Evolutionary conservation across 441 rosid genomes (phyloP).

Genomic region (Erodium trifolium): DNA sequence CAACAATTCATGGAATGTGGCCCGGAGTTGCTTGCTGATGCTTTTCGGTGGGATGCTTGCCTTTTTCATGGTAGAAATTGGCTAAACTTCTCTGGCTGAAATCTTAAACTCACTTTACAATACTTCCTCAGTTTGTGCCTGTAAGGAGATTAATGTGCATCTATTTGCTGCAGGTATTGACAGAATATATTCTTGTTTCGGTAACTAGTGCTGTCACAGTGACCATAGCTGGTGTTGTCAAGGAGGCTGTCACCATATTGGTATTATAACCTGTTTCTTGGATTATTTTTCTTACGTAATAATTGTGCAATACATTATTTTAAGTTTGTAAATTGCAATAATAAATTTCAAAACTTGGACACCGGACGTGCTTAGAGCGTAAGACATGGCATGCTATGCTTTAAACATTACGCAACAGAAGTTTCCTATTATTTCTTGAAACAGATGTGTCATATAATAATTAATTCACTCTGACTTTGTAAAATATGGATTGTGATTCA

Average conservation of each 20-base stretch:
- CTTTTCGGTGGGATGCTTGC: conserved; percentile 93
- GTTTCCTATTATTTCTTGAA: background rate
- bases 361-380: background rate
- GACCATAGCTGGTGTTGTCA: conserved; percentile 92
- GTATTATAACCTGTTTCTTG: conserved; percentile 31
- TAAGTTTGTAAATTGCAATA: background rate
- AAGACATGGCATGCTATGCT: background rate
- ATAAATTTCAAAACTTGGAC: background rate
- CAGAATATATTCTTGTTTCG: conserved; percentile 82
- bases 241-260: conserved; percentile 96
- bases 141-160: conserved; percentile 11
- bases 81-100: conserved; percentile 5
- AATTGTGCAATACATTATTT: background rate
- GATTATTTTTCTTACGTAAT: conserved; percentile 3
- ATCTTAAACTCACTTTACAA: background rate
- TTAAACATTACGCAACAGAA: background rate
- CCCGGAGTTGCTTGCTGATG: conserved; percentile 85
- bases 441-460: background rate
- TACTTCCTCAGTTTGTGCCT: background rate
- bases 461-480: background rate
- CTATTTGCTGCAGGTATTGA: conserved; percentile 60
- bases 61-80: conserved; percentile 68
- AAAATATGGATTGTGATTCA: background rate
- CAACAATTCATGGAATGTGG: conserved; percentile 58
- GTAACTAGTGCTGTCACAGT: conserved; percentile 97